These are phyloP conservation scores for Aspergillus baeticus DNA, from an alignment of 495 filamentous ascomycete genomes.

Conservation along the genomic window DNA sequence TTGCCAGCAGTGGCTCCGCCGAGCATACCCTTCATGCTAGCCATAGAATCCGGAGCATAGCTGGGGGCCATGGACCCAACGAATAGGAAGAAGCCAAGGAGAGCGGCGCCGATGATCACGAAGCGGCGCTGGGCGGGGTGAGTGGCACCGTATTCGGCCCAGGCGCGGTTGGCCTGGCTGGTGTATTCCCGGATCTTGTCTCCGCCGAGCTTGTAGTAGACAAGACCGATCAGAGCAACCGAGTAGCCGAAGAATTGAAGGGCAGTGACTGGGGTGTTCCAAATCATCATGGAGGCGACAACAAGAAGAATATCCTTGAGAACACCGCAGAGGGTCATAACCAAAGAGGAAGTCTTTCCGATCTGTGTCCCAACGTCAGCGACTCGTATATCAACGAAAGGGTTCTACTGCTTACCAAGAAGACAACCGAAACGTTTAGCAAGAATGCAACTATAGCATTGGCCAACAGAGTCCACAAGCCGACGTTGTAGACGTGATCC, in stretches of 20 bases:
- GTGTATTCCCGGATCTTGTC: slow-evolving; percentile 80
- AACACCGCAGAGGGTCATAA: slow-evolving; percentile 96
- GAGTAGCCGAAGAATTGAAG: slow-evolving; percentile 95
- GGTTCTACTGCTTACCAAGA: slow-evolving; percentile 66
- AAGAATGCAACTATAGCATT: slow-evolving; percentile 85
- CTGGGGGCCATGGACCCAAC: slow-evolving; percentile 58
- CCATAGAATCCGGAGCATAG: slow-evolving; percentile 41
- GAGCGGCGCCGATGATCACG: slow-evolving; percentile 59
- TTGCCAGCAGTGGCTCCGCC: slow-evolving; percentile 41
- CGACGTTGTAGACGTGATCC: slow-evolving; percentile 71
- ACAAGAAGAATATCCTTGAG: slow-evolving; percentile 98
- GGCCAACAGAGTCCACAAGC: slow-evolving; percentile 68
- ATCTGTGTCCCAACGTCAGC: slow-evolving; percentile 56
- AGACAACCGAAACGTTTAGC: slow-evolving; percentile 91
- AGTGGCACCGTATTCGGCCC: slow-evolving; percentile 81
- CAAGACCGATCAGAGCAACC: slow-evolving; percentile 83
- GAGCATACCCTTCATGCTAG: slow-evolving; percentile 42
- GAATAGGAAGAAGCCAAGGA: slow-evolving; percentile 67
- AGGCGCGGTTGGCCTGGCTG: slow-evolving; percentile 63
- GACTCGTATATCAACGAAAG: neutral
- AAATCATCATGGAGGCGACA: slow-evolving; percentile 82
- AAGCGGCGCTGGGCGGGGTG: slow-evolving; percentile 76
- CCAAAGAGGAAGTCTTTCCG: slow-evolving; percentile 92
- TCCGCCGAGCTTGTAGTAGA: slow-evolving; percentile 95
- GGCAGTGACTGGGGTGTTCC: slow-evolving; percentile 74